Conservation (phyloP, 2,329 filamentous ascomycete species). For the Fusarium ramigenum region DNA sequence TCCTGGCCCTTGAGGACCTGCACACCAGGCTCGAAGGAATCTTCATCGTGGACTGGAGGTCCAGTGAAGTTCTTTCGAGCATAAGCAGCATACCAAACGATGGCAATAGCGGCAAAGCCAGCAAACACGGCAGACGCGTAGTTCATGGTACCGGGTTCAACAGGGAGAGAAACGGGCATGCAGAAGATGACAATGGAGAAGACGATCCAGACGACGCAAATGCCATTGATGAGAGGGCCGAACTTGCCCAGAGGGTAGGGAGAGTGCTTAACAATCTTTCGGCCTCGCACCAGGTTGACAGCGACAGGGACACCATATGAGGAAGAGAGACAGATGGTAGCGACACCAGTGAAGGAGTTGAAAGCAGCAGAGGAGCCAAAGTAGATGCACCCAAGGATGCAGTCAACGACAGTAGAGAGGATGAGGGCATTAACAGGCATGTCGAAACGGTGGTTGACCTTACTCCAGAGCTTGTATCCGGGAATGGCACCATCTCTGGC, state of each 20-base stretch:
- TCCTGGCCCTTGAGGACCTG: conserved; percentile 30
- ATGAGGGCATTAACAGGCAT: conserved; percentile 76
- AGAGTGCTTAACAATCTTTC: conserved; percentile 72
- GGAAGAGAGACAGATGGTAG: conserved; percentile 79
- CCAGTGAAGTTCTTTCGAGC: conserved; percentile 72
- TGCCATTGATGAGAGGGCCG: conserved; percentile 73
- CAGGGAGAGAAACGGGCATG: conserved; percentile 73
- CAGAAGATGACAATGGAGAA: conserved; percentile 79
- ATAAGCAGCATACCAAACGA: conserved; percentile 70
- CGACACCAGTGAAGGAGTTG: conserved; percentile 81
- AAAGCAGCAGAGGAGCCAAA: conserved; percentile 82
- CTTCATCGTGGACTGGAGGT: conserved; percentile 48
- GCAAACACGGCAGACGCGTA: conserved; percentile 74
- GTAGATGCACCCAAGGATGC: conserved; percentile 79
- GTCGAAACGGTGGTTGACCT: conserved; percentile 71
- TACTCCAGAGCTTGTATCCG: conserved; percentile 71
- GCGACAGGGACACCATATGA: conserved; percentile 82
- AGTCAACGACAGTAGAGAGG: conserved; percentile 74
- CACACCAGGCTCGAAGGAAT: conserved; percentile 26
- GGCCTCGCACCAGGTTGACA: conserved; percentile 72
- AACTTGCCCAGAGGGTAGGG: conserved; percentile 75
- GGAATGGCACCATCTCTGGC: conserved; percentile 80
- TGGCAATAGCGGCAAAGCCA: conserved; percentile 67
- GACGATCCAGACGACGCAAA: conserved; percentile 75
- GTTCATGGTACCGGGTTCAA: conserved; percentile 68